A percentile compares a stretch with the other conserved stretches of the same genome.
Evolutionary conservation across 257 asterid species (phyloP).

Genomic region (Salvia miltiorrhiza): DNA sequence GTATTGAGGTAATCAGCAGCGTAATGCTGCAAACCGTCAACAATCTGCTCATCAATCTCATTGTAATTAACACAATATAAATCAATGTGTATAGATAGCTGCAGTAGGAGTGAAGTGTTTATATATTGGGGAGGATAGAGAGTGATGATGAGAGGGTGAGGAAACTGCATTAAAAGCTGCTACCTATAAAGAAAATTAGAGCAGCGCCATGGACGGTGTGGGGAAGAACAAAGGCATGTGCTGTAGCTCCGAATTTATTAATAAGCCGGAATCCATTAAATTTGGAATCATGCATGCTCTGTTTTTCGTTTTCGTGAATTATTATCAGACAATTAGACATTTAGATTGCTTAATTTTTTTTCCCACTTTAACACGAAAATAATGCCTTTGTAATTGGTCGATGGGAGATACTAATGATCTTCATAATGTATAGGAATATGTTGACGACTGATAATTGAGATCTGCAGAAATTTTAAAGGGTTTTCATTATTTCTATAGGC

Average conservation of each 20-base stretch:
- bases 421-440: background rate
- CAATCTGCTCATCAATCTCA: conserved; percentile 8
- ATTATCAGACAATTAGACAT: background rate
- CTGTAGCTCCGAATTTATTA: background rate
- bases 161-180: conserved; percentile 31
- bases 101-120: background rate
- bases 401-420: background rate
- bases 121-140: conserved; percentile 5
- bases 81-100: too few species aligned
- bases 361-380: background rate
- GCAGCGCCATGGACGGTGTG: conserved; percentile 25
- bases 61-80: background rate
- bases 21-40: conserved; percentile 17
- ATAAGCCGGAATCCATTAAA: background rate
- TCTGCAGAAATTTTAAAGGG: background rate
- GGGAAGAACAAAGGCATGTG: conserved; percentile 29
- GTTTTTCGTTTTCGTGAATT: background rate
- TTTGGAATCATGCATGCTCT: background rate
- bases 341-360: background rate
- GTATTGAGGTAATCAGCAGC: conserved; percentile 9
- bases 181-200: background rate
- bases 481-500: background rate
- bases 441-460: too few species aligned
- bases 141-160: background rate
- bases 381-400: background rate